Evolutionary conservation across 1,284 basidiomycete genomes (phyloP), one percentile per base, ranked within the genome.

Genomic region (Naganishia sp.): DNA sequence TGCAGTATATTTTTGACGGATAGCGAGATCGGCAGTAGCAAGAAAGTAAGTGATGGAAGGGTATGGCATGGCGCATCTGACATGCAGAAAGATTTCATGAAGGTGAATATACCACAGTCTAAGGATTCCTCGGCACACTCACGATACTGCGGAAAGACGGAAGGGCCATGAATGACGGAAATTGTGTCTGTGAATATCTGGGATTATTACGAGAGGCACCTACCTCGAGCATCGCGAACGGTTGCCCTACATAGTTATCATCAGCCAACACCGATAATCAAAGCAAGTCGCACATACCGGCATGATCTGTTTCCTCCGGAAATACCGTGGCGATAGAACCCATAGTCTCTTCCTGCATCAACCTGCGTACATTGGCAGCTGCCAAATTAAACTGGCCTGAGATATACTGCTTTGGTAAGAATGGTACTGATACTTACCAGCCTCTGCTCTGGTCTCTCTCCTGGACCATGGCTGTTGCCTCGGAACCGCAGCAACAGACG

Each of bases 201-300:
- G 36, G 39, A 23, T 15, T 31, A 45, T 13, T 28, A 81, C 10
- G 36, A 39, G 79, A 82, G 50, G 80, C 79, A 72, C 85, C 83
- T 72, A 87, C 87, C 76, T 87, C 86, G 76, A 86, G 85, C 66
- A 87, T 76, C 7, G 85, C 81, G 72, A 87, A 86, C 16, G 86
- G 85, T 69, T 83, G 79, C 23, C 82, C 86, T 86, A 71, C 15
- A 49, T 28, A 33, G 6, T 55, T 31, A 43, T 42, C 36, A 45
- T 39, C 55, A 55, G 33, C 36, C 15, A 46, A 25, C 21, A 48
- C 6, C 55, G 31, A 67, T 50, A 39, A 42, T 9, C 28, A 18
- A 23, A 55, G 55, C 21, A 63, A 9, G 13, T 50, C 16, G 39
- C 13, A 64, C 72, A 50, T 55, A 75, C 74, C 78, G 15, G 74